phyloP scores from a whole-genome alignment of 345 rosid species.

The Citrus maxima region DNA sequence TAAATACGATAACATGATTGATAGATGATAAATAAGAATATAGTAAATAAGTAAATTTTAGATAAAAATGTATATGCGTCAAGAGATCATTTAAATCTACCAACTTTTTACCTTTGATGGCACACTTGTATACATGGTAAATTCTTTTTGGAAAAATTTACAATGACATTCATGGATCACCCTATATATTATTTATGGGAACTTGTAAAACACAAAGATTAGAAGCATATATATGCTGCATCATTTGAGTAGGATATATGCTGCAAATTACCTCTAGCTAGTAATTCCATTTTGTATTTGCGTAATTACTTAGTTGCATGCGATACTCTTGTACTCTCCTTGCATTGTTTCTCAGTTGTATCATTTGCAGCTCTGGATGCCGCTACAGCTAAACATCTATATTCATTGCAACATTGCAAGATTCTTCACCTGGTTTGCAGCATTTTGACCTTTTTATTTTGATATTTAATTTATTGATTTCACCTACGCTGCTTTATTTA shows the following conservation, averaged over 20 bases:
- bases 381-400: slow-evolving; percentile 22
- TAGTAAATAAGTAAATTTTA: too few relatives aligned
- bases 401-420: slow-evolving; percentile 47
- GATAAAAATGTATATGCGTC: too few relatives aligned
- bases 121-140: neutral
- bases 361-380: slow-evolving; percentile 30
- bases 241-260: neutral
- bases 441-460: too few relatives aligned
- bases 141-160: neutral
- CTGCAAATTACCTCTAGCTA: neutral
- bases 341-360: slow-evolving; percentile 6
- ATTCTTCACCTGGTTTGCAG: slow-evolving; percentile 49
- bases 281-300: neutral
- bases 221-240: neutral
- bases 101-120: neutral
- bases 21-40: too few relatives aligned
- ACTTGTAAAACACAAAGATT: neutral
- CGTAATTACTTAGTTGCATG: neutral
- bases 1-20: too few relatives aligned
- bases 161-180: neutral
- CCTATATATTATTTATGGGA: neutral
- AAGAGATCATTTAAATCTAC: neutral
- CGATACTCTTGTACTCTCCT: neutral
- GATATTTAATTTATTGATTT: neutral
- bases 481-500: neutral